Base-by-base conservation (phyloP, 768 basidiomycete species). In the Daedalea quercina region DNA sequence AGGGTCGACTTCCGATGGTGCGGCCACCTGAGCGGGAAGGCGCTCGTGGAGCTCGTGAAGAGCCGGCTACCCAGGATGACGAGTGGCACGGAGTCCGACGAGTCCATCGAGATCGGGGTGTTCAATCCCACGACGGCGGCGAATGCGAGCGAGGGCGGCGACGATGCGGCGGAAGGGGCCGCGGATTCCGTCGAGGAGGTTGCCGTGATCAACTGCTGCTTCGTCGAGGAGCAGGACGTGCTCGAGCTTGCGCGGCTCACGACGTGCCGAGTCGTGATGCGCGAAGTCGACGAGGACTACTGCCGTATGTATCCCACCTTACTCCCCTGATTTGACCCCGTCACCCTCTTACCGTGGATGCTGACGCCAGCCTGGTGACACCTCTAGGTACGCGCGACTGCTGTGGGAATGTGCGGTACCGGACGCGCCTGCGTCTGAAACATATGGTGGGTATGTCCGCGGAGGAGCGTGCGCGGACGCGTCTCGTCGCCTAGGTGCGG, bases 221-320 rank as follows among this genome's bases (percentile, higher is more conserved):
- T 76, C 53, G 80, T 83, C 23, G 69, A 73, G 57, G 79, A 82
- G 51, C 65, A 69, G 52, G 77, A 82, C 55, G 73, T 84, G 53
- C 56, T 81, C 35, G 70, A 75, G 48, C 60, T 85, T 34, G 77
- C 79, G 13, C 57, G 66, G 50, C 62, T 71, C 58, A 76, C 77
- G 0, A 62, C 68, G 23, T 83, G 81, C 58, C 68, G 76, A 46
- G 66, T 84, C 11, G 66, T 76, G 43, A 67, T 75, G 50, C 63
- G 67, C 35, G 59, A 69, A 9, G 42, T 47, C 25, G 72, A 72
- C 8, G 37, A 31, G 11, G 79, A 84, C 61, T 76, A 76, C 60
- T 83, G 81, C 59, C 70, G 82, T 84, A 62, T 68, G 80, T 74
- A n/a, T n/a, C n/a, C n/a, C n/a, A n/a, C n/a, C n/a, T n/a, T n/a